Base-by-base conservation (phyloP, 2,329 filamentous ascomycete genomes). In the Penicillium paneum region DNA sequence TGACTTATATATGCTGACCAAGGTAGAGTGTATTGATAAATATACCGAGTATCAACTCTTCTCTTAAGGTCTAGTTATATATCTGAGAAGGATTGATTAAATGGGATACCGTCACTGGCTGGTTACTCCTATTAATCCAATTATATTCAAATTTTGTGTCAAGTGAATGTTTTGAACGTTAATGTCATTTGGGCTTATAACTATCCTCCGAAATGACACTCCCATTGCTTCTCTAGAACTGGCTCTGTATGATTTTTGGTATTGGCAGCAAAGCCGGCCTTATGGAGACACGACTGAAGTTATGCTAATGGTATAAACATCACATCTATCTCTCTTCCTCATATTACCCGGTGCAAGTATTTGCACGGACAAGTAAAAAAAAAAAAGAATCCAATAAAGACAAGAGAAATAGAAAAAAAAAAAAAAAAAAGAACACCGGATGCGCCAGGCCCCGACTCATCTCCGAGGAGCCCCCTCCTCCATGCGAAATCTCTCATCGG, bases 381-480 rank as follows among this genome's bases (percentile, higher is more conserved):
- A n/a, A n/a, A 52, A 41, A 43, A 36, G 28, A 49, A 44, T 58
- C 56, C 59, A 62, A 59, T 59, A 61, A 53, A 59, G 57, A 61
- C 52, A 50, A 52, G 47, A 54, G 49, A 52, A 57, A 52, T 41
- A 34, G 31, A 54, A 52, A 55, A 42, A 34, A 56, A 55, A 54
- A 38, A 55, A 62, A 51, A 52, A 49, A 64, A 62, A 51, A 52
- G 47, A 64, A 64, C 62, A 56, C 62, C 61, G 46, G 52, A 62
- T 64, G 62, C 62, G 61, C 62, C 62, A 62, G 56, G 59, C 64
- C 62, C 62, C 61, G 61, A 64, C 62, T 64, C 61, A 59, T 62
- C 61, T 62, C 55, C 60, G 61, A 62, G 63, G n/a, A n/a, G n/a
- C n/a, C 60, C 52, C 46, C 58, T 64, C 54, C 58, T 63, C 55